Evolutionary conservation across 768 basidiomycete species (phyloP).

Genomic region (Russula earlei): DNA sequence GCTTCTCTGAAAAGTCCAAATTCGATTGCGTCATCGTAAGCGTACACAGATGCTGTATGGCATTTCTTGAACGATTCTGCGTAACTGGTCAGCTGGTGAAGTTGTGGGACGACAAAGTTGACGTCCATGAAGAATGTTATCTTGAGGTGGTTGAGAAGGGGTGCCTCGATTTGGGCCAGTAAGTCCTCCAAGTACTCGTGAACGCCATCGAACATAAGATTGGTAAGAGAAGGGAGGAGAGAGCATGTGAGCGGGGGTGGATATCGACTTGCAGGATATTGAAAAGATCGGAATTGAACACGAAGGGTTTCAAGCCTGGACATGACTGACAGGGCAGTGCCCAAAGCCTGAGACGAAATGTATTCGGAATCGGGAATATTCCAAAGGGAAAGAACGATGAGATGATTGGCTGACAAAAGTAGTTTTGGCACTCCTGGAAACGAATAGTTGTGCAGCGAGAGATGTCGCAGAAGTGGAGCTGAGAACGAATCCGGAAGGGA

Average conservation of each 20-base stretch:
- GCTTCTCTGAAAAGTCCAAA: neutral
- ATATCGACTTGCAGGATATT: neutral
- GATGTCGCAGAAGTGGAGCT: neutral
- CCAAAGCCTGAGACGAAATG: neutral
- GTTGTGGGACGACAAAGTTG: neutral
- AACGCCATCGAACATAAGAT: neutral
- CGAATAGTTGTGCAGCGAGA: neutral
- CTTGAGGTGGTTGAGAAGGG: neutral
- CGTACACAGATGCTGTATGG: neutral
- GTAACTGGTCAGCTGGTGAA: neutral
- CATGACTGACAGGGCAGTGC: neutral
- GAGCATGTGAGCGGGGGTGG: neutral
- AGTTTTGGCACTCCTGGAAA: neutral
- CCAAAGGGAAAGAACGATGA: neutral
- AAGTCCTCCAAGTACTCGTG: neutral
- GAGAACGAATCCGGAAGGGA: neutral
- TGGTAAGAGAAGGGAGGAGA: neutral
- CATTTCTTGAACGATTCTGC: neutral
- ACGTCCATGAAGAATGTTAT: neutral
- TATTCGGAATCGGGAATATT: neutral
- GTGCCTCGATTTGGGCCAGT: neutral
- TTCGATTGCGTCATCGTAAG: neutral
- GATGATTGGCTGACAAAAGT: neutral
- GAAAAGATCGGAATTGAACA: neutral
- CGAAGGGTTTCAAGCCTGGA: neutral